These are phyloP conservation scores for Oehlia diaphana DNA, from an alignment of 192 early-diverging fungal species.

Conservation along the genomic window DNA sequence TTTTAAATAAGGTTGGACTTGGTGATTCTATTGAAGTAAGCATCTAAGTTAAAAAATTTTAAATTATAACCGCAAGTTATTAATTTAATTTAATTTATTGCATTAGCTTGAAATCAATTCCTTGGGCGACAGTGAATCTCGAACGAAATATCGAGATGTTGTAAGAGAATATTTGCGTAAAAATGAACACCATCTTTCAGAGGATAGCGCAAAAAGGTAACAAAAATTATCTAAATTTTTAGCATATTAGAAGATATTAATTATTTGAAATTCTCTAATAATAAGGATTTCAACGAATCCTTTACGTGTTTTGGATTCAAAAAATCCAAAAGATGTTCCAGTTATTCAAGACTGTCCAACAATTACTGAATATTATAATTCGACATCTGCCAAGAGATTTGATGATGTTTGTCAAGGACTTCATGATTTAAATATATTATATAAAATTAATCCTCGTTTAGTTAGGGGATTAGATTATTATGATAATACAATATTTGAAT, in stretches of 20 bases:
- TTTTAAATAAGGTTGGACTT: slow-evolving; percentile 45
- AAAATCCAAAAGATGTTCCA: slow-evolving; percentile 49
- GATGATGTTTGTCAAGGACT: slow-evolving; percentile 47
- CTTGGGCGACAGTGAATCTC: slow-evolving; percentile 41
- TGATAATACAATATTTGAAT: slow-evolving; percentile 70
- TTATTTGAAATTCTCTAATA: not conserved
- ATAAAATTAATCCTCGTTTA: slow-evolving; percentile 48
- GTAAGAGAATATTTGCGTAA: slow-evolving; percentile 49
- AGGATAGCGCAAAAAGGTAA: slow-evolving; percentile 52
- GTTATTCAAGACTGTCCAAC: slow-evolving; percentile 44
- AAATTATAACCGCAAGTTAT: not conserved
- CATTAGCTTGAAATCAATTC: slow-evolving; percentile 47
- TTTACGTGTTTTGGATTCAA: slow-evolving; percentile 65
- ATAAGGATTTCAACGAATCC: slow-evolving; percentile 56
- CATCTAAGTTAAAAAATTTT: not conserved
- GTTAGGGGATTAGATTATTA: slow-evolving; percentile 75
- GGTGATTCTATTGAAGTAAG: slow-evolving; percentile 31
- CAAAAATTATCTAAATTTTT: not conserved
- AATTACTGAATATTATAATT: slow-evolving; percentile 44
- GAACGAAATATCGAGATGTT: slow-evolving; percentile 41
- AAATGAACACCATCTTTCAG: slow-evolving; percentile 41
- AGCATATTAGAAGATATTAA: not conserved
- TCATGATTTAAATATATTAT: slow-evolving; percentile 48
- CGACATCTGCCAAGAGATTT: slow-evolving; percentile 45
- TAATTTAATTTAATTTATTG: not conserved